Evolutionary conservation across 2,329 filamentous ascomycete genomes (phyloP).

Genomic region (Fusarium liriodendri): DNA sequence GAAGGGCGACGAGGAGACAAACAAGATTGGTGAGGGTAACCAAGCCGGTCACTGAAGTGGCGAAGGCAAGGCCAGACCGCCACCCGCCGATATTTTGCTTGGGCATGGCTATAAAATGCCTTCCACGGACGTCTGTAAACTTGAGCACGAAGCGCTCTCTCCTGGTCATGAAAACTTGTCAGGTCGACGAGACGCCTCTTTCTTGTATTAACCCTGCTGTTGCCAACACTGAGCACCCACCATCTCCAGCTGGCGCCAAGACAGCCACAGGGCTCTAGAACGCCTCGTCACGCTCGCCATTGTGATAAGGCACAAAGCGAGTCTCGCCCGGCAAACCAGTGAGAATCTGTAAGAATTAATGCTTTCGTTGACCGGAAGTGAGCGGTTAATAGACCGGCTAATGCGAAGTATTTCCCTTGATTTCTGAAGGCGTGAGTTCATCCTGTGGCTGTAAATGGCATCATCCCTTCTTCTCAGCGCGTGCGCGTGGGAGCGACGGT

Average conservation of each 20-base stretch:
- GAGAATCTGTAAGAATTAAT: background rate
- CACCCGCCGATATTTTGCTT: background rate
- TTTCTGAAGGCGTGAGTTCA: too few species aligned
- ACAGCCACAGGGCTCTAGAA: background rate
- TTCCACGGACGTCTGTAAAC: background rate
- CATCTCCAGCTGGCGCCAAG: background rate
- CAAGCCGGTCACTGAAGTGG: background rate
- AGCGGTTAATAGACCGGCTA: background rate
- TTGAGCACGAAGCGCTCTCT: background rate
- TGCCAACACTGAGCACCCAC: background rate
- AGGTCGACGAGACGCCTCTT: background rate
- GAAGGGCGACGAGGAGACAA: background rate
- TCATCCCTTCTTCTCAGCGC: background rate
- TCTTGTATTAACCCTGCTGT: background rate
- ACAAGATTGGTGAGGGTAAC: background rate
- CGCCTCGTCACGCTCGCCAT: background rate
- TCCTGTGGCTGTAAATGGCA: background rate
- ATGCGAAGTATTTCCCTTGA: too few species aligned
- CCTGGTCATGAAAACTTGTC: background rate
- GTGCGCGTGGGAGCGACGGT: background rate
- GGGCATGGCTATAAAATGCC: background rate
- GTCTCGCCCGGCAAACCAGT: background rate
- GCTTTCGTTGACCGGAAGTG: background rate
- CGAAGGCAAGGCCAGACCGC: background rate
- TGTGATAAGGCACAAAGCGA: background rate